Evolutionary conservation across 495 filamentous ascomycete species (phyloP).

Genomic region (Neurospora sp.): DNA sequence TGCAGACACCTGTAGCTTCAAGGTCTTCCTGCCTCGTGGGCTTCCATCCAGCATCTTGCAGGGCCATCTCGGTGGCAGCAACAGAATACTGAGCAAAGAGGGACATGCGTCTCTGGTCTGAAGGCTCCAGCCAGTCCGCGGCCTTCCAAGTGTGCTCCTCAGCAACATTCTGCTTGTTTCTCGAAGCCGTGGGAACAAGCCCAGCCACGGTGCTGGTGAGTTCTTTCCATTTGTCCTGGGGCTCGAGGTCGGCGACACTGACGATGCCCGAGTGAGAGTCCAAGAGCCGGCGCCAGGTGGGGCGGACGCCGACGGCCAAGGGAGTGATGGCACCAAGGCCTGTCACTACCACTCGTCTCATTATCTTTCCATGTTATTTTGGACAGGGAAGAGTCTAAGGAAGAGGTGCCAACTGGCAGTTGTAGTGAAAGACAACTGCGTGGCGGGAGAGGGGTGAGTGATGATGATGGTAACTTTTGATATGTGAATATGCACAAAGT

Average conservation of each 20-base stretch:
- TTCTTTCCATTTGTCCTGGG: conserved; percentile 44
- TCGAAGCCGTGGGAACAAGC: conserved; percentile 47
- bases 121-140: conserved; percentile 62
- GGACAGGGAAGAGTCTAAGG: background rate
- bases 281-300: conserved; percentile 72
- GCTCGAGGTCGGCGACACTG: conserved; percentile 50
- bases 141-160: conserved; percentile 49
- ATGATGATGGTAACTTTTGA: background rate
- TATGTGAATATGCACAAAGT: background rate
- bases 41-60: conserved; percentile 74
- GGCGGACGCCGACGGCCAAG: conserved; percentile 69
- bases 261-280: conserved; percentile 71
- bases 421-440: background rate
- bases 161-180: background rate
- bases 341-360: conserved; percentile 93
- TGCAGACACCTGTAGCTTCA: conserved; percentile 74
- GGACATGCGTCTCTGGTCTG: conserved; percentile 82
- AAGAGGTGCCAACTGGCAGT: background rate
- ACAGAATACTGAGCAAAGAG: conserved; percentile 84
- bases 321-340: conserved; percentile 90
- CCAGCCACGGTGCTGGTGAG: conserved; percentile 81
- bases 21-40: conserved; percentile 50
- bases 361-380: conserved; percentile 25
- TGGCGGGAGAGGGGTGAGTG: background rate
- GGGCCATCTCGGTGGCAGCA: conserved; percentile 77